Conservation (phyloP, 2,329 filamentous ascomycete genomes). For the Chaetoscypha palmicola region DNA sequence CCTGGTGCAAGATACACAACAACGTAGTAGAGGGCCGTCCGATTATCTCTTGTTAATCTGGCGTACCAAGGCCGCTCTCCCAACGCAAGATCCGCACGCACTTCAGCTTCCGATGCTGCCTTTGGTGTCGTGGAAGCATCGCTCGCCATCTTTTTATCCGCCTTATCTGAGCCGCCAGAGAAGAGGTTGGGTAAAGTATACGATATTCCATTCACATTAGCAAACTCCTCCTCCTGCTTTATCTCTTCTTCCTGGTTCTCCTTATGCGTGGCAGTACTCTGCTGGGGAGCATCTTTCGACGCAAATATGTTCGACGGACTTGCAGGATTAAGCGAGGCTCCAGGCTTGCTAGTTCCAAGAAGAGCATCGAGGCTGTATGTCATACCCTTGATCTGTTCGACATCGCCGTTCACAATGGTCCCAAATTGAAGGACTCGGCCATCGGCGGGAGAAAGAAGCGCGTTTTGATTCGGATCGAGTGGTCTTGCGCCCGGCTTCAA, state of each 20-base stretch:
- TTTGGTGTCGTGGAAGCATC: conserved; percentile 69
- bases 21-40: conserved; percentile 78
- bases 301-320: conserved; percentile 43
- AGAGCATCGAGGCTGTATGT: conserved; percentile 94
- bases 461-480: conserved; percentile 71
- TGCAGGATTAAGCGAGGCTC: conserved; percentile 28
- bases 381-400: conserved; percentile 98
- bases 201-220: conserved; percentile 85
- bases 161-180: conserved; percentile 52
- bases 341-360: conserved; percentile 60
- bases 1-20: conserved; percentile 95
- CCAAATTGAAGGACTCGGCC: conserved; percentile 89
- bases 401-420: conserved; percentile 83
- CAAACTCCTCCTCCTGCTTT: conserved; percentile 83
- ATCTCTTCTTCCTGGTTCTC: conserved; percentile 55
- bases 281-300: conserved; percentile 15
- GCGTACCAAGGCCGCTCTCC: conserved; percentile 66
- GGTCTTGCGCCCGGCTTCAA: conserved; percentile 84
- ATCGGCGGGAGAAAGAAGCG: conserved; percentile 81
- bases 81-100: conserved; percentile 74
- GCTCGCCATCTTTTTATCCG: conserved; percentile 40
- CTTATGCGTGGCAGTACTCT: conserved; percentile 23
- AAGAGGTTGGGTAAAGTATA: conserved; percentile 87
- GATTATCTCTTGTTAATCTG: conserved; percentile 52
- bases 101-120: conserved; percentile 70